phyloP scores from a whole-genome alignment of 345 rosid genomes.

The Euphorbia peplus region DNA sequence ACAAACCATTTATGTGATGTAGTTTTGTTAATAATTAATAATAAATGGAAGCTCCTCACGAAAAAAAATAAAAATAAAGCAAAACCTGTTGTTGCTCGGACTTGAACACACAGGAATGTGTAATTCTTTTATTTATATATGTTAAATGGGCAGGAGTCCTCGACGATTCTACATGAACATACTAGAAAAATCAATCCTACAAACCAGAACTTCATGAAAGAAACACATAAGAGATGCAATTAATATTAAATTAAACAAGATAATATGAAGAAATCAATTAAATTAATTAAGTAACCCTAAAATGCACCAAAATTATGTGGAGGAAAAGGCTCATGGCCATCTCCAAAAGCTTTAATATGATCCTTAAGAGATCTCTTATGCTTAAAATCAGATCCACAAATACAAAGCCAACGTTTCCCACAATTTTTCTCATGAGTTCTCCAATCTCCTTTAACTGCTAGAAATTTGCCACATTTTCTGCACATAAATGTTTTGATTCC shows the following conservation, averaged over 20 bases:
- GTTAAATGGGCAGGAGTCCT: too few relatives aligned
- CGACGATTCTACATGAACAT: too few relatives aligned
- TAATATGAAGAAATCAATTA: too few relatives aligned
- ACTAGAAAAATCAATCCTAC: too few relatives aligned
- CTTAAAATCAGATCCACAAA: conserved; percentile 85
- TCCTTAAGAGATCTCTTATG: conserved; percentile 92
- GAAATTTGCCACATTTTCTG: conserved; percentile 68
- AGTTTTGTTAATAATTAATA: too few relatives aligned
- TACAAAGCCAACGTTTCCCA: conserved; percentile 89
- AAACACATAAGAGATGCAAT: too few relatives aligned
- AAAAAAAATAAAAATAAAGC: too few relatives aligned
- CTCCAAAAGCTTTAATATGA: conserved; percentile 70
- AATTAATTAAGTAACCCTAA: conserved; percentile 8
- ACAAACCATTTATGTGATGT: too few relatives aligned
- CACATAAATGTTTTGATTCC: conserved; percentile 65
- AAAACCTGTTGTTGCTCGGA: too few relatives aligned
- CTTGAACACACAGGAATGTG: too few relatives aligned
- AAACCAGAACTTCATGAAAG: neutral
- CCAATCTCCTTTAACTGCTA: conserved; percentile 93
- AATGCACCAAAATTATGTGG: conserved; percentile 23
- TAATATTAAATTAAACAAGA: conserved; percentile 12
- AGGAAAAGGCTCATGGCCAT: conserved; percentile 60
- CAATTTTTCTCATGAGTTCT: conserved; percentile 89
- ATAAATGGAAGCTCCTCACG: too few relatives aligned
- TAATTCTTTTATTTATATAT: too few relatives aligned